A percentile compares a stretch with the other conserved stretches of the same genome.
Evolutionary conservation across 805 yeast genomes (phyloP).

Genomic region (Ogataea haglerorum): DNA sequence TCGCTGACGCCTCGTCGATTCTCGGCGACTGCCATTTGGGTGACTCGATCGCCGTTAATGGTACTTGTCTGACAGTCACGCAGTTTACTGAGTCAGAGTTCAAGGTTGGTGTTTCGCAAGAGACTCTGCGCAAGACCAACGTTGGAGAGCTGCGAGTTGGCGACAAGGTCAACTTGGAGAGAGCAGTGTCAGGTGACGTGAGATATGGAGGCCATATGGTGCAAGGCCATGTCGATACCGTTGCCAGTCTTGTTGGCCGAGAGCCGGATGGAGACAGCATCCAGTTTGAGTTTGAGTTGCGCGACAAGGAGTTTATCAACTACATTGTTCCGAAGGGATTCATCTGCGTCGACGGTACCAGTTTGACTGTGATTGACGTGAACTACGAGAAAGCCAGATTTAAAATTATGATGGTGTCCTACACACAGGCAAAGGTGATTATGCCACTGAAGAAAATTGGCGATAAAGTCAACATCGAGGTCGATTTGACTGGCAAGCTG

Average conservation of each 20-base stretch:
- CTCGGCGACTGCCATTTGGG: constrained; percentile 85
- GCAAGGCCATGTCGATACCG: constrained; percentile 95
- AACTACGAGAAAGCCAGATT: constrained; percentile 57
- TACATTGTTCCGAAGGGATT: constrained; percentile 96
- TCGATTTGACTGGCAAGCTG: constrained; percentile 89
- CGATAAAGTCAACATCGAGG: constrained; percentile 81
- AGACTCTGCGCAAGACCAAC: constrained; percentile 79
- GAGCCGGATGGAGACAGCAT: constrained; percentile 72
- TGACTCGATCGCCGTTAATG: constrained; percentile 88
- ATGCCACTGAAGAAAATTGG: constrained; percentile 64
- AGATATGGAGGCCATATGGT: constrained; percentile 97
- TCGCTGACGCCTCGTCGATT: constrained; percentile 58
- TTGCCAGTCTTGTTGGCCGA: constrained; percentile 58
- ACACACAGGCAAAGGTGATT: constrained; percentile 80
- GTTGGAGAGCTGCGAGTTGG: constrained; percentile 60
- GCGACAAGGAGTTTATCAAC: constrained; percentile 57
- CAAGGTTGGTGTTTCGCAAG: constrained; percentile 92
- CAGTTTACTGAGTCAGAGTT: constrained; percentile 60
- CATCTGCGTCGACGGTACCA: constrained; percentile 88
- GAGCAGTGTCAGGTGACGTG: constrained; percentile 79
- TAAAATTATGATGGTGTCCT: constrained; percentile 86
- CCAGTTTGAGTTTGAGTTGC: constrained; percentile 66
- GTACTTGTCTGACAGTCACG: constrained; percentile 89
- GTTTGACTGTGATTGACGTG: constrained; percentile 82
- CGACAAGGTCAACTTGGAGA: constrained; percentile 75